Base-by-base conservation (phyloP, 139 green algal genomes). In the Limnomonas spitsbergensis region DNA sequence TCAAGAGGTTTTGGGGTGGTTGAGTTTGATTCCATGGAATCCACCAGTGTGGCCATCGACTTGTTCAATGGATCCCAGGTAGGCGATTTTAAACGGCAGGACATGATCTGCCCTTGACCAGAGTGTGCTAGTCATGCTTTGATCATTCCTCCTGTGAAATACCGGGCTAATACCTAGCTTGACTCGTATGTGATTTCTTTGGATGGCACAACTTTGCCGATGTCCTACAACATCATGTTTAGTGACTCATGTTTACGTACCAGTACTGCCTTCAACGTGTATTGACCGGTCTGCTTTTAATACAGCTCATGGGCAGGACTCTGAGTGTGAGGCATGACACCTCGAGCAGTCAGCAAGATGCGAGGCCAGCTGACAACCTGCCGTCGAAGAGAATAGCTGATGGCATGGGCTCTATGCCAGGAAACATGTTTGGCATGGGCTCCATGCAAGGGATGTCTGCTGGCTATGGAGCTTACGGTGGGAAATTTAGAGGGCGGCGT, bases 1-100 rank as follows among this genome's bases (percentile, higher is more conserved):
- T 72, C 61, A 7, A 34, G 92, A 85, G 90, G 90, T 3, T 94
- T 89, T 78, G 89, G 90, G 38, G 87, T 94, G 2, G 89, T 95
- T n/a, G 91, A 96, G 82, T 96, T 93, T 78, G 89, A 92, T 75
- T 87, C 81, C 0, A 38, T 87, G 2, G 87, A 92, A 26, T 81
- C 90, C 66, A 91, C 92, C 1, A 79, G 83, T 4, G 69, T 40
- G 0, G 90, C 91, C n/a, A 94, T 96, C 68, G 35, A 86, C 56
- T 73, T 82, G 36, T 87, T 94, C 36, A 85, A 94, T 42, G 82
- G 88, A 20, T 79, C 77, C 27, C 80, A 92, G 78, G 87, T 89
- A 54, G 74, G 78, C 79, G 61, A 39, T 20, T 36, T 34, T 37
- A 37, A 39, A 7, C 24, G 29, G 6, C 27, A 34, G 29, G 9